Evolutionary conservation across 805 yeast genomes (phyloP), one percentile per base, ranked within the genome.

Genomic region (Clavispora phyllophila): DNA sequence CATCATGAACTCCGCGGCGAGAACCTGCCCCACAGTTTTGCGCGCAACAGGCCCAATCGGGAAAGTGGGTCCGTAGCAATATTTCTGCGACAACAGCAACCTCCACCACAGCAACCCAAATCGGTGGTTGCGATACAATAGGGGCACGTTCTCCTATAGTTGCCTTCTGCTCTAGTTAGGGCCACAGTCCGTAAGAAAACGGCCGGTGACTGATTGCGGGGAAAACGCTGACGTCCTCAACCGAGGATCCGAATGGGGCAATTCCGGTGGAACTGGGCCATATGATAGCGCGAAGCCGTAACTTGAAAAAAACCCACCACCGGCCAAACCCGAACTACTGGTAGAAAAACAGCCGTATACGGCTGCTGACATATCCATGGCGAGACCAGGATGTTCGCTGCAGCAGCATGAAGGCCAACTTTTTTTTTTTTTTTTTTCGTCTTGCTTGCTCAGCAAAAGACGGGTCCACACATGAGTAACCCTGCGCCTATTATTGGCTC

Each of bases 401-500:
- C n/a, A n/a, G n/a, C n/a, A n/a, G n/a, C n/a, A n/a, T n/a, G n/a
- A n/a, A 22, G 23, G 5, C 8, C 23, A 5, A 22, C 23, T 5
- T 5, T 22, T 22, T 5, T 8, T 22, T 5, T 22, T 22, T 22
- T 22, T 22, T 22, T 22, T 22, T 22, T 22, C 8, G 23, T 22
- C n/a, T n/a, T 22, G 7, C 7, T 22, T 22, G 23, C 23, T 22
- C 23, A 5, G 23, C 23, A 22, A 22, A 22, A 22, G n/a, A n/a
- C n/a, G n/a, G n/a, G n/a, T n/a, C n/a, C n/a, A n/a, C n/a, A 27
- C 26, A 14, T 26, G 42, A 9, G 28, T 34, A 27, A 17, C 26
- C 5, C 29, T 27, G 14, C 10, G 26, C 33, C 9, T 17, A 14
- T 36, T 15, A 39, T 39, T 39, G 41, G 41, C 32, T 31, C 36